Percentiles rank a stretch among this genome's conserved stretches.
phyloP scores from a whole-genome alignment of 1,284 basidiomycete species.

The Cutaneotrichosporon daszewskae region DNA sequence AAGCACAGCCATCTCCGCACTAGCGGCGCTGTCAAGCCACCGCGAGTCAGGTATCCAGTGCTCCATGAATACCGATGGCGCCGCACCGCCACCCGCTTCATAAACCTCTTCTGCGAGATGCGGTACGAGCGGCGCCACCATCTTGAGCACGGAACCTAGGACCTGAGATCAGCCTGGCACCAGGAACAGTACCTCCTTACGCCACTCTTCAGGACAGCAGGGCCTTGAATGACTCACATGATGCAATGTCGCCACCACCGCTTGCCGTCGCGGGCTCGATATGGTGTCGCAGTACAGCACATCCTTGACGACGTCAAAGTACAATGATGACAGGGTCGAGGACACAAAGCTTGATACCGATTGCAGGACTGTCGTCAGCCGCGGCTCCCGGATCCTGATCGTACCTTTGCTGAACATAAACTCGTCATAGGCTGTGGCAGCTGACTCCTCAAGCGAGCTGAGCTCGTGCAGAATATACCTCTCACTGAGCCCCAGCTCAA shows the following conservation, averaged over 20 bases:
- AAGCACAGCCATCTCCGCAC: constrained; percentile 23
- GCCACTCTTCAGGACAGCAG: neutral
- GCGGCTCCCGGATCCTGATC: no score
- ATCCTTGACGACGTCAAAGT: constrained; percentile 91
- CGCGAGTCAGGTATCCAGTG: constrained; percentile 52
- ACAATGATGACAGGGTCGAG: constrained; percentile 57
- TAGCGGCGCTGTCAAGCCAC: constrained; percentile 1
- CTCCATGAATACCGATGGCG: constrained; percentile 54
- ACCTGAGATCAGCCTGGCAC: constrained; percentile 53
- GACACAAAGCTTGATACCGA: constrained; percentile 47
- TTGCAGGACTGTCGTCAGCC: constrained; percentile 51
- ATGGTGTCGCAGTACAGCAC: constrained; percentile 70
- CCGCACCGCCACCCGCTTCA: constrained; percentile 30
- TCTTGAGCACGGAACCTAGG: constrained; percentile 61
- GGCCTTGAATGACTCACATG: constrained; percentile 52
- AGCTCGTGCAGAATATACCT: constrained; percentile 82
- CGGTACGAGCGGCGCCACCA: constrained; percentile 82
- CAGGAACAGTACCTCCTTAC: neutral
- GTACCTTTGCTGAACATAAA: constrained; percentile 82
- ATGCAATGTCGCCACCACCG: constrained; percentile 65
- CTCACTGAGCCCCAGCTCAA: constrained; percentile 53
- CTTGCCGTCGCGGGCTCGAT: constrained; percentile 56
- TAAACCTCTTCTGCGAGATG: constrained; percentile 89
- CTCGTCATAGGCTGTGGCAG: constrained; percentile 62
- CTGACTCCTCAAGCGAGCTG: constrained; percentile 62